Conservation (phyloP, 1,284 basidiomycete species). For the Melampsora americana region DNA sequence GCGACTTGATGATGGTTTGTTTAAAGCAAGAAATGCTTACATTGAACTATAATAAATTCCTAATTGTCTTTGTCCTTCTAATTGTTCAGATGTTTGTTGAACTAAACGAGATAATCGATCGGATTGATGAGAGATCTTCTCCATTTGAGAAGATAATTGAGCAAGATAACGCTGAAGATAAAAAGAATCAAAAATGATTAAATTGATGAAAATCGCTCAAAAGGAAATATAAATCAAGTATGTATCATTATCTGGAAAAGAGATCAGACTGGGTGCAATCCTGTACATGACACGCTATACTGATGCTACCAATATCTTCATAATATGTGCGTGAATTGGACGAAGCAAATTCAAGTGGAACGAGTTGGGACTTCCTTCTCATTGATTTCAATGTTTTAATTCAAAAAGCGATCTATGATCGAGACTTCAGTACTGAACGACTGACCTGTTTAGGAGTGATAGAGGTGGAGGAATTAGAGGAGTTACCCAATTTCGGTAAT, state of each 20-base stretch:
- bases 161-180: constrained; percentile 1
- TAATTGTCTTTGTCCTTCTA: constrained; percentile 7
- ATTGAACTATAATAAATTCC: constrained; percentile 11
- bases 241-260: not conserved
- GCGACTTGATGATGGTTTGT: not conserved
- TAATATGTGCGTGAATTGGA: not conserved
- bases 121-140: constrained; percentile 5
- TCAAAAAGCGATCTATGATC: not conserved
- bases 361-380: not conserved
- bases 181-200: not conserved
- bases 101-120: not conserved
- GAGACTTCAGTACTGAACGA: not conserved
- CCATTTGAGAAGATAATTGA: constrained; percentile 4
- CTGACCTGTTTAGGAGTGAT: not conserved
- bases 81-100: not conserved
- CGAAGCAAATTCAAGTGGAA: not conserved
- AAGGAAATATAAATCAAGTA: not conserved
- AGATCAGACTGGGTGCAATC: not conserved
- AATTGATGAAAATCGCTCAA: not conserved
- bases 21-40: not conserved
- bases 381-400: not conserved
- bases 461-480: not conserved
- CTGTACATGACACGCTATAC: too few relatives aligned
- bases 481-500: not conserved
- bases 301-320: not conserved